phyloP scores from a whole-genome alignment of 2,329 filamentous ascomycete species.

The Chaetomium globosum region DNA sequence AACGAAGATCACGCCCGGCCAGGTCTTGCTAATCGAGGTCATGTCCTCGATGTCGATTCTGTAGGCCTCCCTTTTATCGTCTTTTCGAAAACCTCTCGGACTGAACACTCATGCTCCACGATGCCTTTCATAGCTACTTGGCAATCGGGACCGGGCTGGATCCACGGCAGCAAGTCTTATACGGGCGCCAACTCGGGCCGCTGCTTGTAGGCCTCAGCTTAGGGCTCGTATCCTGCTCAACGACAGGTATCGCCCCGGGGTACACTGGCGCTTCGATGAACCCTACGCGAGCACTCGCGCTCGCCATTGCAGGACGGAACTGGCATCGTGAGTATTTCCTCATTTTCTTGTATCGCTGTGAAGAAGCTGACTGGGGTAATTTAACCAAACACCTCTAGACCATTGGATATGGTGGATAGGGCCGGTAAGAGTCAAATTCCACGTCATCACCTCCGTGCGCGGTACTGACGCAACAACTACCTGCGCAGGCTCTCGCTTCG shows the following conservation, averaged over 20 bases:
- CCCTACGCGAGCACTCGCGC: constrained; percentile 50
- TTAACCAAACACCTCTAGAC: constrained; percentile 28
- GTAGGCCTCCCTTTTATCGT: constrained; percentile 28
- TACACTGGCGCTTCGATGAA: constrained; percentile 50
- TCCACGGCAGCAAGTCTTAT: constrained; percentile 52
- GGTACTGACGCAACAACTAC: neutral
- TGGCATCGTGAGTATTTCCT: constrained; percentile 5
- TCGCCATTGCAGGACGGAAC: constrained; percentile 44
- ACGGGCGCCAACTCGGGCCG: constrained; percentile 53
- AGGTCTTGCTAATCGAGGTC: constrained; percentile 53
- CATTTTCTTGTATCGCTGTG: constrained; percentile 12
- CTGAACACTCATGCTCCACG: neutral
- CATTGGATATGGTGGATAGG: constrained; percentile 48
- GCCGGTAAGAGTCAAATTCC: constrained; percentile 34
- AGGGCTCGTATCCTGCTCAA: constrained; percentile 29
- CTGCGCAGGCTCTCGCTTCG: constrained; percentile 29
- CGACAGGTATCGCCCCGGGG: constrained; percentile 45
- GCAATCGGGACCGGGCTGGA: constrained; percentile 58
- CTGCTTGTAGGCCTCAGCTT: constrained; percentile 41
- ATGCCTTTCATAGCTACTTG: constrained; percentile 42
- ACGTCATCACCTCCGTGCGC: neutral
- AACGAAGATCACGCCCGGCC: constrained; percentile 40
- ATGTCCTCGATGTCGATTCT: constrained; percentile 48
- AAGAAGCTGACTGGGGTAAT: constrained; percentile 25
- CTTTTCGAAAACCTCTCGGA: neutral